Evolutionary conservation across 176 grass and related monocot genomes (phyloP), one percentile per base, ranked within the genome.

Genomic region (Juncus inflexus): DNA sequence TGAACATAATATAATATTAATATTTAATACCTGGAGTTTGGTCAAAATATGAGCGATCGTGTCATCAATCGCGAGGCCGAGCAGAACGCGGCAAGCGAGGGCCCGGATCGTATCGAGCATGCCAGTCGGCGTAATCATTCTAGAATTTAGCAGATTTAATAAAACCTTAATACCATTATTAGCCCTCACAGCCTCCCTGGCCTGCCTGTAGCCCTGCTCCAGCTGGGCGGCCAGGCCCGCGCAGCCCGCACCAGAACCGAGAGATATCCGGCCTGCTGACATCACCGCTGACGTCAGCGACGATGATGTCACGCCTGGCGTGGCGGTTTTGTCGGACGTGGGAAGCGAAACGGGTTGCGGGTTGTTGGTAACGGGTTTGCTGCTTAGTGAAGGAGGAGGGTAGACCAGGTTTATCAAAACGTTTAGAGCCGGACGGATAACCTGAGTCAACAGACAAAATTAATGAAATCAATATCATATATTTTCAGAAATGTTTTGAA

Each of bases 91-190:
- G 65, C 94, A 99, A 70, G 88, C 88, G 71, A 92, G 89, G 60
- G 94, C 94, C 43, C 94, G 77, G 76, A 99, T 99, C 47, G 76
- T 60, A 75, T 99, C 94, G 72, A 92, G 81, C 72, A 87, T 81
- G 51, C 79, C 80, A 61, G 88, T 84, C 69, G 86, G 94, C 40
- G 87, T 92, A 64, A 92, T 90, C 94, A 99, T 89, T 37, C 88
- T 73, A 74, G 89, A 80, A 58, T 82, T 74, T 11, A 99, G 83
- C 83, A 99, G 86, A 80, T 92, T 89, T 55, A 99, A 79, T 62
- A 99, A 80, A 76, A 99, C 82, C 60, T 99, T 99, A 79, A 99
- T 99, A 58, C 94, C 94, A 66, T 92, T 99, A 66, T 99, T 92
- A 15, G 94, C 74, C 86, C 94, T 83, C 19, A 99, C 85, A 71